Conservation (phyloP, 139 green algal genomes). For the Protoeuglena noctilucae region DNA sequence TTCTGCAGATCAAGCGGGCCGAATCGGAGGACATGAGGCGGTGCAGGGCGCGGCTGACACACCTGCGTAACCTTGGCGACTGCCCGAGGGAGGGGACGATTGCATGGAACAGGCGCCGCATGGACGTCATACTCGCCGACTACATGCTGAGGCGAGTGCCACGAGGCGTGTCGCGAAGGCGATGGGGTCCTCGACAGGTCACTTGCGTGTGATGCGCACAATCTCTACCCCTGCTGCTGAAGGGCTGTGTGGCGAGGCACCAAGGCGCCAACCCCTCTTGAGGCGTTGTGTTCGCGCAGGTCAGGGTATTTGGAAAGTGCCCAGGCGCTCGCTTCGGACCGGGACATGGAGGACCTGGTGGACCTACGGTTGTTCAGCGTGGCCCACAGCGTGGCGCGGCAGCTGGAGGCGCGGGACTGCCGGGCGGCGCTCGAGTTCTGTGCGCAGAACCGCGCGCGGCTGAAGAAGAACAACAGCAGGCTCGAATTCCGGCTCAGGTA, state of each 20-base stretch:
- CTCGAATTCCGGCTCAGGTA: constrained; percentile 80
- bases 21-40: constrained; percentile 4
- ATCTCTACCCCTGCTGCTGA: constrained; percentile 8
- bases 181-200: too few species aligned
- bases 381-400: constrained; percentile 32
- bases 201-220: too few species aligned
- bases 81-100: constrained; percentile 21
- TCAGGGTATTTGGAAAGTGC: constrained; percentile 3
- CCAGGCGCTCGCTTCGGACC: constrained; percentile 9
- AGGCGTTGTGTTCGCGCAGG: background rate
- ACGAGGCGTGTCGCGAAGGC: too few species aligned
- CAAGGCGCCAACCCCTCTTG: background rate
- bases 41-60: constrained; percentile 8
- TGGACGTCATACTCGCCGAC: constrained; percentile 59
- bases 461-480: constrained; percentile 57
- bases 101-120: constrained; percentile 41
- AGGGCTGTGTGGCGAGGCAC: background rate
- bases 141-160: constrained; percentile 47
- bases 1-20: too few species aligned
- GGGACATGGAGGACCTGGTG: constrained; percentile 31
- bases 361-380: constrained; percentile 61
- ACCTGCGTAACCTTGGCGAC: background rate
- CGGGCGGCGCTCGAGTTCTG: constrained; percentile 64
- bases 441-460: constrained; percentile 29
- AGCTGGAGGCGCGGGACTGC: constrained; percentile 44